A percentile compares a stretch with the other conserved stretches of the same genome.
phyloP scores from a whole-genome alignment of 257 asterid genomes.

The Petunia axillaris region DNA sequence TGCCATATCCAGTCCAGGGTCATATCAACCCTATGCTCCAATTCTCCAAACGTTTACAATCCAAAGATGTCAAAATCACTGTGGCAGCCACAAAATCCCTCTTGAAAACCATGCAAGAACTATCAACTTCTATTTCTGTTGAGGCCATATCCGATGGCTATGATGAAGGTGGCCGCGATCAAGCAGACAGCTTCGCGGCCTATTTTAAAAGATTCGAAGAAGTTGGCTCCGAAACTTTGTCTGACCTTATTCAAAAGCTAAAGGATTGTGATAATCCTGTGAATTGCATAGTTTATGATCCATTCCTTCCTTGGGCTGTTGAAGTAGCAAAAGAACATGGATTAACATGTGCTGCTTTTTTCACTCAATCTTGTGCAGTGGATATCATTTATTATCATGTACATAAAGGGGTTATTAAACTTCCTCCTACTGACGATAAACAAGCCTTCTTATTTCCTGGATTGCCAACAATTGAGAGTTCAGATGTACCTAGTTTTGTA shows the following conservation, averaged over 20 bases:
- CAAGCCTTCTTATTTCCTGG: slow-evolving; percentile 18
- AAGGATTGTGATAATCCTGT: not conserved
- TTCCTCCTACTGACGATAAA: not conserved
- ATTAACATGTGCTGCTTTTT: slow-evolving; percentile 10
- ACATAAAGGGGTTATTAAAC: slow-evolving; percentile 17
- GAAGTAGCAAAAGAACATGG: slow-evolving; percentile 25
- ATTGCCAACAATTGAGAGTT: not conserved
- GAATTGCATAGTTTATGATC: slow-evolving; percentile 30
- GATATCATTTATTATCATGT: slow-evolving; percentile 26
- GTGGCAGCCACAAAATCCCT: slow-evolving; percentile 4
- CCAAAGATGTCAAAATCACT: not conserved
- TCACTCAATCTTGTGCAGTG: slow-evolving; percentile 32
- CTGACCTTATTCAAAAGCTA: slow-evolving; percentile 17
- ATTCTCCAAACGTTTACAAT: slow-evolving; percentile 47
- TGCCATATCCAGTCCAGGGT: slow-evolving; percentile 48
- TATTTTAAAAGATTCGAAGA: slow-evolving; percentile 42
- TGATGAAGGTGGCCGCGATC: slow-evolving; percentile 3
- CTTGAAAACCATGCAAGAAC: slow-evolving; percentile 24
- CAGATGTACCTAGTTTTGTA: slow-evolving; percentile 30
- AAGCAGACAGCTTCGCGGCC: slow-evolving; percentile 32
- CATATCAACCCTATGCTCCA: slow-evolving; percentile 56
- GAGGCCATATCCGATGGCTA: slow-evolving; percentile 33
- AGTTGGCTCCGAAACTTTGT: slow-evolving; percentile 23
- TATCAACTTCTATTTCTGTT: slow-evolving; percentile 26
- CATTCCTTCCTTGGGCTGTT: slow-evolving; percentile 30